Evolutionary conservation across 2,329 filamentous ascomycete species (phyloP).

Genomic region (Trichocomaceae sp.): DNA sequence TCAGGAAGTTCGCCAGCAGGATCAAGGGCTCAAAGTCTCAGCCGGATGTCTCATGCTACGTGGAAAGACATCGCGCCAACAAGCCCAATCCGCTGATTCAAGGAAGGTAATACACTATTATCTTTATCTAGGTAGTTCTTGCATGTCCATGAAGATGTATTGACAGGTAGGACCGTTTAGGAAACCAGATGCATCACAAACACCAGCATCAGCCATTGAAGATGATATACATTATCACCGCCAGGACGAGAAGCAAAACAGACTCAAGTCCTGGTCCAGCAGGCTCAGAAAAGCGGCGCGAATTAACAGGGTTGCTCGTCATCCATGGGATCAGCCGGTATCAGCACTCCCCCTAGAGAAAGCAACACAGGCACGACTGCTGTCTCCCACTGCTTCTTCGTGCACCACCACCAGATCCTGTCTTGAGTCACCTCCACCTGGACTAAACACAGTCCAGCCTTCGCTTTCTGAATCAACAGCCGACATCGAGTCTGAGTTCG

Average conservation of each 20-base stretch:
- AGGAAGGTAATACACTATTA: neutral
- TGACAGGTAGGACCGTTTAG: neutral
- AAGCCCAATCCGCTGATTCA: neutral
- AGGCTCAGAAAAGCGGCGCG: constrained; percentile 1
- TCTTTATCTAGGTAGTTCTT: neutral
- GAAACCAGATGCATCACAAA: neutral
- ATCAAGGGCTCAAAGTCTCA: neutral
- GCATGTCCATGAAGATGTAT: neutral
- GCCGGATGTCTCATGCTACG: neutral
- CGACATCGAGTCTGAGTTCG: constrained; percentile 6
- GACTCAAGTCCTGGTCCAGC: neutral
- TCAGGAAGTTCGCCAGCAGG: neutral
- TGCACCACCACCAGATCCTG: neutral
- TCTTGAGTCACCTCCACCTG: neutral
- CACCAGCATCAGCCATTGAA: neutral
- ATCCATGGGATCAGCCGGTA: neutral
- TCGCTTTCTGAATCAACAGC: constrained; percentile 5
- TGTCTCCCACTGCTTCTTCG: neutral
- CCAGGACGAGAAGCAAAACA: neutral
- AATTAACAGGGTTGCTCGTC: neutral
- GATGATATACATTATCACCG: neutral
- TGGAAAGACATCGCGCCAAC: neutral
- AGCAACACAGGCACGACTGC: neutral
- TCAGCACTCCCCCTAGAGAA: neutral
- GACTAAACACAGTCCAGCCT: neutral